Conservation (phyloP, 352 stramenopile genomes). For the Pythium plurisporium region DNA sequence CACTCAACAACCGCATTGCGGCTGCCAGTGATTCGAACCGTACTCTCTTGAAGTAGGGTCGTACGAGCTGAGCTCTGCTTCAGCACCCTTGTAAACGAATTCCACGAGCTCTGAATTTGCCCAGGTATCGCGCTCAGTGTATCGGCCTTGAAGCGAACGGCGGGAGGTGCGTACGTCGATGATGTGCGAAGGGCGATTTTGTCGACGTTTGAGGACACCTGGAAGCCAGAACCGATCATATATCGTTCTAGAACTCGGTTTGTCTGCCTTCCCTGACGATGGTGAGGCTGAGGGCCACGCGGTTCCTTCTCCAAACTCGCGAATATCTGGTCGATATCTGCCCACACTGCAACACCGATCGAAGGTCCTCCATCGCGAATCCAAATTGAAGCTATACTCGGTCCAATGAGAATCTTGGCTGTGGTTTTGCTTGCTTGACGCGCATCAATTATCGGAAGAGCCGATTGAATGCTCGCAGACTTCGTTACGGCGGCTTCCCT, state of each 20-base stretch:
- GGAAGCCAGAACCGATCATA: conserved; percentile 27
- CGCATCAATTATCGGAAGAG: background rate
- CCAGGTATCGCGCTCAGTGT: conserved; percentile 29
- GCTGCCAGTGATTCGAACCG: conserved; percentile 14
- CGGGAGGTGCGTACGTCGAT: conserved; percentile 28
- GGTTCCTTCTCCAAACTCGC: conserved; percentile 39
- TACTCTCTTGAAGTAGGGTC: conserved; percentile 54
- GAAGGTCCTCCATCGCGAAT: background rate
- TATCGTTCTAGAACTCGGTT: conserved; percentile 35
- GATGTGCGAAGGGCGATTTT: conserved; percentile 53
- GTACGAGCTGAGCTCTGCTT: conserved; percentile 36
- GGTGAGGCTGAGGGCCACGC: conserved; percentile 12
- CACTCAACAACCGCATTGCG: conserved; percentile 9
- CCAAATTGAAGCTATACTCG: conserved; percentile 64
- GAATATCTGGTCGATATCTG: conserved; percentile 59
- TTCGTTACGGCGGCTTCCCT: too few relatives aligned
- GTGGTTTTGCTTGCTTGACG: background rate
- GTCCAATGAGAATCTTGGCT: conserved; percentile 63
- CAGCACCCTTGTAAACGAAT: conserved; percentile 38
- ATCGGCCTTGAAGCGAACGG: conserved; percentile 37
- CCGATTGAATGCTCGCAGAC: too few relatives aligned
- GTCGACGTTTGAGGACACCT: conserved; percentile 65
- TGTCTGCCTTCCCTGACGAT: background rate
- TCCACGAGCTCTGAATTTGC: conserved; percentile 49
- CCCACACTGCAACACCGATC: conserved; percentile 24